Percentiles rank a stretch among this genome's conserved stretches.
phyloP scores from a whole-genome alignment of 1,284 basidiomycete species.

The Exsudoporus floridanus region DNA sequence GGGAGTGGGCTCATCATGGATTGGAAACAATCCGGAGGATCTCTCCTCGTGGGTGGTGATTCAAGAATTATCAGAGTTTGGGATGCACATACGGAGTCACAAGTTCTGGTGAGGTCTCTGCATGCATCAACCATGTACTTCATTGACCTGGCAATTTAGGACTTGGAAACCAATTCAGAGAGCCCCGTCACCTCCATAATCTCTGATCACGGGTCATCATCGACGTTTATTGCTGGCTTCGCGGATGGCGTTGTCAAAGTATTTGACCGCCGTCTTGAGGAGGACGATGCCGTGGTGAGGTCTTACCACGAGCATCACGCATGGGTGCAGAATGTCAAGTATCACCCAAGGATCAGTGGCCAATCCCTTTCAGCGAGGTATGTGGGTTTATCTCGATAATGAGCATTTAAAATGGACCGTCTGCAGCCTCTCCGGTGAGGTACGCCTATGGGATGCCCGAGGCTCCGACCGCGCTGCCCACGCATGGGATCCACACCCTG shows the following conservation, averaged over 20 bases:
- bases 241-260: conserved; percentile 90
- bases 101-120: conserved; percentile 60
- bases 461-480: conserved; percentile 60
- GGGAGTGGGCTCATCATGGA: conserved; percentile 87
- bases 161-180: conserved; percentile 86
- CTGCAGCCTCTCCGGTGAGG: conserved; percentile 82
- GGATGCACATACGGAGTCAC: conserved; percentile 92
- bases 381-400: conserved; percentile 16
- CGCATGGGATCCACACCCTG: conserved; percentile 66
- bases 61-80: conserved; percentile 87
- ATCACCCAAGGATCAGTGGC: conserved; percentile 72
- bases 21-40: conserved; percentile 91
- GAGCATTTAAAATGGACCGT: background rate
- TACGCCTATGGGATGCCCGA: conserved; percentile 92
- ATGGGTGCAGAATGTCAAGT: conserved; percentile 91
- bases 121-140: background rate
- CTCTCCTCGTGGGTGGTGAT: conserved; percentile 88
- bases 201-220: conserved; percentile 76
- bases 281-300: conserved; percentile 82
- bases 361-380: conserved; percentile 92
- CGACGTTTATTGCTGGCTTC: conserved; percentile 88
- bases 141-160: conserved; percentile 43
- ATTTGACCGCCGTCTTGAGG: conserved; percentile 87
- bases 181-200: conserved; percentile 86
- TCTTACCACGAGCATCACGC: conserved; percentile 82